These are phyloP conservation scores for Coniochaeta sp. DNA, from an alignment of 2,329 filamentous ascomycete species.

Conservation along the genomic window DNA sequence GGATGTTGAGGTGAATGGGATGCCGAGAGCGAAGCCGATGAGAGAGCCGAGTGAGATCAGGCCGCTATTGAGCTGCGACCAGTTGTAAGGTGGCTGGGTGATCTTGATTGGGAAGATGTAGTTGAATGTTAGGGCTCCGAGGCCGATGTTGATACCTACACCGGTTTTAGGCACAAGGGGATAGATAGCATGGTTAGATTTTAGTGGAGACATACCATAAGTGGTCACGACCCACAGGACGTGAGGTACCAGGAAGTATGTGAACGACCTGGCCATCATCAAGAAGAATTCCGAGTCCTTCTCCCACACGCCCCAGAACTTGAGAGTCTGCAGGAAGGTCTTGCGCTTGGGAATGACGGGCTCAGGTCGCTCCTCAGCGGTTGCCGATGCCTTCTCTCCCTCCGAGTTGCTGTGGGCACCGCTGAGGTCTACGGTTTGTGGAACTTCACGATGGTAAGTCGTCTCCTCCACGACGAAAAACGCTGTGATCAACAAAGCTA, in stretches of 20 bases:
- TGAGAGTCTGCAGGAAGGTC: slow-evolving; percentile 31
- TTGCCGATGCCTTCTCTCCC: slow-evolving; percentile 6
- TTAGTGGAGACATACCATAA: slow-evolving; percentile 23
- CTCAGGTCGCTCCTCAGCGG: not conserved
- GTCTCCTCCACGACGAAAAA: slow-evolving; percentile 27
- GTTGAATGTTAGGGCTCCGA: slow-evolving; percentile 41
- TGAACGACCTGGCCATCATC: slow-evolving; percentile 36
- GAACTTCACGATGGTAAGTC: slow-evolving; percentile 15
- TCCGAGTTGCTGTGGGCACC: not conserved
- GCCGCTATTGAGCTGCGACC: slow-evolving; percentile 34
- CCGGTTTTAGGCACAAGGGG: not conserved
- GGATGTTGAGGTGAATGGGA: slow-evolving; percentile 34
- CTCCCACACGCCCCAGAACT: slow-evolving; percentile 33
- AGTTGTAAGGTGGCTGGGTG: slow-evolving; percentile 34
- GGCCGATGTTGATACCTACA: slow-evolving; percentile 34
- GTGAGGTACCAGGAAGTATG: slow-evolving; percentile 37
- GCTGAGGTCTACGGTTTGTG: not conserved
- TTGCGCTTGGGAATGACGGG: slow-evolving; percentile 26
- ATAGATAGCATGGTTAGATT: not conserved
- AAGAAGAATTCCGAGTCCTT: slow-evolving; percentile 33
- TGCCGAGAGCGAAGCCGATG: slow-evolving; percentile 26
- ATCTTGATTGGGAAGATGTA: slow-evolving; percentile 41
- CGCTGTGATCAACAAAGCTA: slow-evolving; percentile 18
- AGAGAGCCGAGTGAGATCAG: slow-evolving; percentile 34
- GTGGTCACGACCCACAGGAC: slow-evolving; percentile 42